Conservation (phyloP, 345 rosid species). For the Populus davidiana region DNA sequence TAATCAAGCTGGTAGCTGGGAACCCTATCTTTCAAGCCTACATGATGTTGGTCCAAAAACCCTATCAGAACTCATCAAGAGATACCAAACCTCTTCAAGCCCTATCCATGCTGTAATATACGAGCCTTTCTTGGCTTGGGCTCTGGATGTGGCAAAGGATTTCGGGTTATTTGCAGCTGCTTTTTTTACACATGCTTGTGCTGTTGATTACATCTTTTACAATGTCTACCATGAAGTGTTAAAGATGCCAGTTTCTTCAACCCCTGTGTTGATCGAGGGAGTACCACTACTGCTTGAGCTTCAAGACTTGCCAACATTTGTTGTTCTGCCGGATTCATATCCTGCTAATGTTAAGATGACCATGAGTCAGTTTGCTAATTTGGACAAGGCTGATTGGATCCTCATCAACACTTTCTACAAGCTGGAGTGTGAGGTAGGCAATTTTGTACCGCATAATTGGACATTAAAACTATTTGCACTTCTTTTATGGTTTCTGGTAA, state of each 20-base stretch:
- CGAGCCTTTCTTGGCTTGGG: conserved; percentile 66
- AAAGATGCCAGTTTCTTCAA: conserved; percentile 35
- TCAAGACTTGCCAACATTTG: conserved; percentile 22
- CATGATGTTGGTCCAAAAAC: conserved; percentile 44
- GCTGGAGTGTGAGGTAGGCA: conserved; percentile 19
- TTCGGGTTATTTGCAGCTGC: conserved; percentile 49
- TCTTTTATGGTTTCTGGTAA: no score
- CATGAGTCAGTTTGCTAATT: conserved; percentile 18
- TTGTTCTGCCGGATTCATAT: conserved; percentile 9
- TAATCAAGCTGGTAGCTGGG: background rate
- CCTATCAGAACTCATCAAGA: conserved; percentile 40
- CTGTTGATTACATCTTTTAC: conserved; percentile 57
- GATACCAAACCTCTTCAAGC: conserved; percentile 22
- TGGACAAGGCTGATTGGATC: conserved; percentile 20
- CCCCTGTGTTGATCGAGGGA: conserved; percentile 29
- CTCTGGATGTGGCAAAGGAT: conserved; percentile 55
- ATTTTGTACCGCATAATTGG: background rate
- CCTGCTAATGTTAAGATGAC: conserved; percentile 21
- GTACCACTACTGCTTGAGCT: conserved; percentile 18
- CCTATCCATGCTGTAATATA: conserved; percentile 55
- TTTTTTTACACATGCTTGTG: conserved; percentile 68
- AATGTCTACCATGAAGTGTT: conserved; percentile 34
- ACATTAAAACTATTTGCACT: no score
- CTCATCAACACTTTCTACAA: conserved; percentile 26
- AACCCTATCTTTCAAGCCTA: conserved; percentile 15